A percentile compares a stretch with the other conserved stretches of the same genome.
Evolutionary conservation across 352 stramenopile species (phyloP).

Genomic region (Phytophthora parvispora): DNA sequence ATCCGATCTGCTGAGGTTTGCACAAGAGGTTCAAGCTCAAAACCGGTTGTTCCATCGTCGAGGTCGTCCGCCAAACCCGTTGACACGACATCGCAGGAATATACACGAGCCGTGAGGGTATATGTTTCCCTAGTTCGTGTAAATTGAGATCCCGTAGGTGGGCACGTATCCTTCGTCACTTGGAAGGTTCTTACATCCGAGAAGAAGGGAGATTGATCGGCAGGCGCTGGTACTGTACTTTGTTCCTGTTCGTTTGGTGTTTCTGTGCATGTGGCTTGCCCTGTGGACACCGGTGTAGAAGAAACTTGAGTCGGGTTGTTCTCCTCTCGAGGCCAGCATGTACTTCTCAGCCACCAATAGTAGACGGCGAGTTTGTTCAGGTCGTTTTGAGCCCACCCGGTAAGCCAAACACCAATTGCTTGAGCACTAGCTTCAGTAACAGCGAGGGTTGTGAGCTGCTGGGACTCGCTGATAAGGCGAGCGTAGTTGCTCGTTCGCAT

Average conservation of each 20-base stretch:
- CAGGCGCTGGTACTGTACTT: conserved; percentile 20
- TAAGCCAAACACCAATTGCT: conserved; percentile 52
- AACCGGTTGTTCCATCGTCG: conserved; percentile 49
- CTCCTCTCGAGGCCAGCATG: conserved; percentile 47
- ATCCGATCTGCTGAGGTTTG: conserved; percentile 26
- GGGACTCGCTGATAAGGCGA: conserved; percentile 18
- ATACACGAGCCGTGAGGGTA: conserved; percentile 37
- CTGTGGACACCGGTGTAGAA: conserved; percentile 18
- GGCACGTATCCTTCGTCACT: conserved; percentile 46
- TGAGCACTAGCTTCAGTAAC: conserved; percentile 26
- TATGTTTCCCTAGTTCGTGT: conserved; percentile 44
- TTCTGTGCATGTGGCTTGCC: conserved; percentile 24
- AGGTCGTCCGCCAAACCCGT: conserved; percentile 58
- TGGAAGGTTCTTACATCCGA: conserved; percentile 45
- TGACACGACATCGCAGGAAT: conserved; percentile 56
- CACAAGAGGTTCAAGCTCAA: conserved; percentile 50
- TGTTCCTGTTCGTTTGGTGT: conserved; percentile 43
- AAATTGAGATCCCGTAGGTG: conserved; percentile 27
- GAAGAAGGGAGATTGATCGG: conserved; percentile 48
- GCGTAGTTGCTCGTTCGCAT: conserved; percentile 40
- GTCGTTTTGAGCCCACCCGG: conserved; percentile 37
- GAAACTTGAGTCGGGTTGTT: conserved; percentile 21
- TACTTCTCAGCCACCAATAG: conserved; percentile 64
- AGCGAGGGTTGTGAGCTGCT: conserved; percentile 20
- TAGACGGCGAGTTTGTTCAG: conserved; percentile 56